phyloP scores from a whole-genome alignment of 1,284 basidiomycete species.

The Cutaneotrichosporon mucoides region DNA sequence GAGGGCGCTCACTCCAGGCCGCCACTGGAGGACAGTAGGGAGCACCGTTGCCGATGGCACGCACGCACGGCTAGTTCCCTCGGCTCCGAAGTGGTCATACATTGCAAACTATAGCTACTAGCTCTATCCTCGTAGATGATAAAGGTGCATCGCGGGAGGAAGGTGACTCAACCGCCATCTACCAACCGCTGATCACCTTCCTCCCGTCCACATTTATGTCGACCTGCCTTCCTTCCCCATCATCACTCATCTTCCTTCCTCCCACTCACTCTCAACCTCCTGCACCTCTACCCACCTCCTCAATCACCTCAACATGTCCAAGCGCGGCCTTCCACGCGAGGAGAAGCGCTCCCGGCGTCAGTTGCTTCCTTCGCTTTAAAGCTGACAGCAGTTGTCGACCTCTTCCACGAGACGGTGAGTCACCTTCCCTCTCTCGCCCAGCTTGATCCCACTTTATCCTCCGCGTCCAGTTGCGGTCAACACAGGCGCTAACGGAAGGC shows the following conservation, averaged over 20 bases:
- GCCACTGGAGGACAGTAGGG: no score
- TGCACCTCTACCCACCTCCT: neutral
- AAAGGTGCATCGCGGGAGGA: no score
- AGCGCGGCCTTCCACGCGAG: conserved; percentile 42
- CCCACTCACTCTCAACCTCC: neutral
- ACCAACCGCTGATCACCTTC: neutral
- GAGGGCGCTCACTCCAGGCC: no score
- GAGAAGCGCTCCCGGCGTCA: conserved; percentile 48
- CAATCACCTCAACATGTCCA: conserved; percentile 32
- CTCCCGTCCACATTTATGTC: neutral
- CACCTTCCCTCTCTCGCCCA: conserved; percentile 25
- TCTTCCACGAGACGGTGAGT: conserved; percentile 77
- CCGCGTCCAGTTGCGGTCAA: no score
- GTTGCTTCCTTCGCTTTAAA: conserved; percentile 2
- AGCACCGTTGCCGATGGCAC: no score
- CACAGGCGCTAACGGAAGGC: conserved; percentile 55
- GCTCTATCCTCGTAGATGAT: no score
- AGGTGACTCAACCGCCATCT: no score
- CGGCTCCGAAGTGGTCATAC: no score
- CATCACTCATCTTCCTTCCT: neutral
- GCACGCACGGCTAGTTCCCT: no score
- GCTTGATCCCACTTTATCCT: neutral
- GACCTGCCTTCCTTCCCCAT: neutral
- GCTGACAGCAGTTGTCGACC: conserved; percentile 60
- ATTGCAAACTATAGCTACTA: no score